Evolutionary conservation across 345 rosid species (phyloP).

Genomic region (Citrus sp.): DNA sequence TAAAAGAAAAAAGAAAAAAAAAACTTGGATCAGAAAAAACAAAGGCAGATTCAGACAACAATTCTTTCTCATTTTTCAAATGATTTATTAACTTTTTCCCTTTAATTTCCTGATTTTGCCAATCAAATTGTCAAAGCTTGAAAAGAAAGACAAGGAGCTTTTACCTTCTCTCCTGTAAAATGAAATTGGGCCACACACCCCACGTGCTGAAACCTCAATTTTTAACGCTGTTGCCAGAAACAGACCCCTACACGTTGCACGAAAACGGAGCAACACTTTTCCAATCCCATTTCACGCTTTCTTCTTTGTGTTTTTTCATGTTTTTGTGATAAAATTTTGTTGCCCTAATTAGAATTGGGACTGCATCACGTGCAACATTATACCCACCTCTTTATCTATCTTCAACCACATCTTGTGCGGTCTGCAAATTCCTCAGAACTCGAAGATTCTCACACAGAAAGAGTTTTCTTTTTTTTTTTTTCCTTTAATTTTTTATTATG

Average conservation of each 20-base stretch:
- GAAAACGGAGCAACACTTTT: neutral
- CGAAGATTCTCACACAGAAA: too few species aligned
- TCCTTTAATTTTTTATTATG: too few species aligned
- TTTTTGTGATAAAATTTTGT: neutral
- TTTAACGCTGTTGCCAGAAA: neutral
- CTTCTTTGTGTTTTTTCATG: neutral
- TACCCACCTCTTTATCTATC: neutral
- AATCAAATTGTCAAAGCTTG: neutral
- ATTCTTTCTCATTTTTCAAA: too few species aligned
- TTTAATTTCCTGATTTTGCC: slow-evolving; percentile 1
- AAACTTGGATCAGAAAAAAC: neutral
- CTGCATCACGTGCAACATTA: neutral
- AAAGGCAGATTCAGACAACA: neutral
- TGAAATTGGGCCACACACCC: slow-evolving; percentile 19
- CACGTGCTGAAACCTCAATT: slow-evolving; percentile 7
- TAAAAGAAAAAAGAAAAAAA: too few species aligned
- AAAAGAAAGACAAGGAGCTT: slow-evolving; percentile 4
- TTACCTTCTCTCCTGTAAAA: neutral
- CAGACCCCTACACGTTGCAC: neutral
- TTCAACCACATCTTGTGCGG: neutral
- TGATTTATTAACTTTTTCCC: too few species aligned
- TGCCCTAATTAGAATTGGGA: neutral
- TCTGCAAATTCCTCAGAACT: neutral
- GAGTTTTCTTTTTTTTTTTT: too few species aligned
- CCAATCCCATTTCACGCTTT: neutral